Base-by-base conservation (phyloP, 257 asterid species). In the Ajuga chamaepitys region DNA sequence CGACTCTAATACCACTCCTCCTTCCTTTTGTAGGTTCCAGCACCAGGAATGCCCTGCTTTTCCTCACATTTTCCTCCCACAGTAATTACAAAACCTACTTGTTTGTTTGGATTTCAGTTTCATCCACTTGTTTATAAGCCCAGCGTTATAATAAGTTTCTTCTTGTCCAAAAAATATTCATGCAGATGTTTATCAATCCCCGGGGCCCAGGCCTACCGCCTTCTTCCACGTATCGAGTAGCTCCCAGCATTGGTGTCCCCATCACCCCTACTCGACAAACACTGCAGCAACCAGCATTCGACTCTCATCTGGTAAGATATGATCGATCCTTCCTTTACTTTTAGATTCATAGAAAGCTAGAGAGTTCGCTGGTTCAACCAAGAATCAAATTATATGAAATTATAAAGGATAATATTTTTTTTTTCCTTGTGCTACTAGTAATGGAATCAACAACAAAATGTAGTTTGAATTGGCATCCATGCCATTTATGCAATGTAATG, bases 11-110 rank as follows among this genome's bases (percentile, higher is more conserved):
- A 57, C 14, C 71, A 1, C 28, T 4, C 14, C 13, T 55, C 34
- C 22, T 28, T 5, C 37, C 1, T 32, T 46, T 1, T 75, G 71
- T 67, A 89, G 96, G 84, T 83, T 70, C 86, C 86, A 14, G 81
- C 85, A 48, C 87, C 84, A 17, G 95, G 92, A 71, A 75, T 80
- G 71, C 87, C 94, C 70, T 85, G 75, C 75, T 83, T 74, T 59
- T 76, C 86, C 35, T 77, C 87, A 13, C 88, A 74, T 64, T 66
- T 71, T 53, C 73, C 78, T 4, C 70, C 83, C 44, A 58, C 81
- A 70, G 90, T 87, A 87, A 70, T 45, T 68, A 26, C 22, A 66
- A 20, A 41, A 34, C 59, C 53, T 38, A 11, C 65, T 30, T 6
- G 32, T 61, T 56, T 20, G 35, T 50, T 54, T 32, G 18, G 26